Conservation (phyloP, 1,284 basidiomycete genomes). For the Boletus sp. region DNA sequence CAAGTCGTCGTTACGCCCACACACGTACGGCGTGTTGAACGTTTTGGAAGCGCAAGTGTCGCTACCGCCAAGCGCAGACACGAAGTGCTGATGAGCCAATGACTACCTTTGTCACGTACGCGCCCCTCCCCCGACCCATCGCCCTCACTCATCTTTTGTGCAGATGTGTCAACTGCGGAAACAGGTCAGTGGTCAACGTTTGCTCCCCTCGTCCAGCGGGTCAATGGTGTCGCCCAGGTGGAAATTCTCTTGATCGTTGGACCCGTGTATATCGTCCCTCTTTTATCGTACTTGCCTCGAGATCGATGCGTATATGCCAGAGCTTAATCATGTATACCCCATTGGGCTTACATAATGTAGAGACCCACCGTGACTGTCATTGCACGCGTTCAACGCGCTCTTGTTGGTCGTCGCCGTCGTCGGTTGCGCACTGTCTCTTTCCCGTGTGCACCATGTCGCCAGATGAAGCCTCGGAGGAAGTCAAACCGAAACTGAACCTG, state of each 20-base stretch:
- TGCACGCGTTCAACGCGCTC: conserved; percentile 10
- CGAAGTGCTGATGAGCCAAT: conserved; percentile 95
- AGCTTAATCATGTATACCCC: conserved; percentile 22
- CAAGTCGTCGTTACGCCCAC: conserved; percentile 23
- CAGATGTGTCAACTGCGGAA: conserved; percentile 58
- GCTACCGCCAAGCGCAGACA: conserved; percentile 93
- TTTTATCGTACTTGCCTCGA: conserved; percentile 8
- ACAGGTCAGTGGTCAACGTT: conserved; percentile 40
- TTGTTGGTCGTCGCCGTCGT: not conserved
- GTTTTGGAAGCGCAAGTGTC: conserved; percentile 70
- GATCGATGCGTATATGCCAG: not conserved
- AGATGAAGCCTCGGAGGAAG: conserved; percentile 52
- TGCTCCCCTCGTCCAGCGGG: not conserved
- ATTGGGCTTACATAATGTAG: conserved; percentile 21
- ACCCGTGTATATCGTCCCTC: not conserved
- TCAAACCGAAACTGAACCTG: conserved; percentile 66
- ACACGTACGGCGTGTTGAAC: not conserved
- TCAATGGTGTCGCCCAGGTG: conserved; percentile 38
- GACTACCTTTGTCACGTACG: conserved; percentile 74
- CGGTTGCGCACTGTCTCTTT: not conserved
- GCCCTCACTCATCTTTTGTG: not conserved
- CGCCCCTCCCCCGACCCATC: conserved; percentile 13
- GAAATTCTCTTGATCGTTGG: conserved; percentile 63
- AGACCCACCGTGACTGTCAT: not conserved
- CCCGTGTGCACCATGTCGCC: conserved; percentile 40